Evolutionary conservation across 2,329 filamentous ascomycete species (phyloP).

Genomic region (Nemania sp.): DNA sequence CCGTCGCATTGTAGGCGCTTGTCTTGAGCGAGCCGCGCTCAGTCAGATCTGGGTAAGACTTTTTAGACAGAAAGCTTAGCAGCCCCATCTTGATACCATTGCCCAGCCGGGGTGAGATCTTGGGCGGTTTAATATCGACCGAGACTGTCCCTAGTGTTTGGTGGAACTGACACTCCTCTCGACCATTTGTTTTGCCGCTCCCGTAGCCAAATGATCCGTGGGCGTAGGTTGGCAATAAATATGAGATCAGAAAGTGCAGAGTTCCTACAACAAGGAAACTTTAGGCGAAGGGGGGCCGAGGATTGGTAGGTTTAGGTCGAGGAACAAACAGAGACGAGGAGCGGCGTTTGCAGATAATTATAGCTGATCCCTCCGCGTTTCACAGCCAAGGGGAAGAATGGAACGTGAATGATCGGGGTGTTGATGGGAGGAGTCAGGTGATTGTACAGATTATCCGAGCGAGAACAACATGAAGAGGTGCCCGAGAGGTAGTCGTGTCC

Average conservation of each 20-base stretch:
- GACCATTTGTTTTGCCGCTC: background rate
- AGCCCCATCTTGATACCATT: slow-evolving; percentile 41
- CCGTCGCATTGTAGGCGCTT: slow-evolving; percentile 45
- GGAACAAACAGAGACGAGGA: background rate
- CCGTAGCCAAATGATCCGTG: background rate
- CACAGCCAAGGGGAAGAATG: background rate
- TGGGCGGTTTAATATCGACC: too few relatives aligned
- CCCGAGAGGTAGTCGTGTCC: background rate
- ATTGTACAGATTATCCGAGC: background rate
- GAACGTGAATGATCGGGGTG: background rate
- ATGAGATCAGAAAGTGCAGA: too few relatives aligned
- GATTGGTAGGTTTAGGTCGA: background rate
- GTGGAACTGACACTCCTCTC: background rate
- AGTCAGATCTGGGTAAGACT: slow-evolving; percentile 28
- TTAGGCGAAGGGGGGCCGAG: background rate
- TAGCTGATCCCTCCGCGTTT: background rate
- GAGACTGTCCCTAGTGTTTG: background rate
- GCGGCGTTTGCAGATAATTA: slow-evolving; percentile 10
- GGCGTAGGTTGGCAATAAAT: too few relatives aligned
- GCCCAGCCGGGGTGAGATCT: background rate
- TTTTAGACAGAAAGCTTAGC: slow-evolving; percentile 42
- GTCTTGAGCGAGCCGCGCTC: slow-evolving; percentile 38
- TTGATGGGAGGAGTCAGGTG: too few relatives aligned
- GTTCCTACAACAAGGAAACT: too few relatives aligned
- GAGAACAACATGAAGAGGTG: background rate